Evolutionary conservation across 1,139 yeast genomes (phyloP).

Genomic region (Wickerhamomyces sp.): DNA sequence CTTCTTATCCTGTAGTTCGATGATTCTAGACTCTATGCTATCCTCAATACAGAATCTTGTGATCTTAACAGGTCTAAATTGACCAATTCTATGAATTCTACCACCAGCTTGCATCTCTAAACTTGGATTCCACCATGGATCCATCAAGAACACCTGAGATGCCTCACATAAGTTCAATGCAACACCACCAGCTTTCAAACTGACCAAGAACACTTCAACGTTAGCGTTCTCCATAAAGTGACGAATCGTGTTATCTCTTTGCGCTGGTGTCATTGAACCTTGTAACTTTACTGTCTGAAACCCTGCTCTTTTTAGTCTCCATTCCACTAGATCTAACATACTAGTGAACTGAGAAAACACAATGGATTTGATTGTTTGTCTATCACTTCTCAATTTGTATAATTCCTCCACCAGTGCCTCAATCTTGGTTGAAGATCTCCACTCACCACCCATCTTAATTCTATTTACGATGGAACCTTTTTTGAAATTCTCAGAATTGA

Average conservation of each 20-base stretch:
- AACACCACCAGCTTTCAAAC: conserved; percentile 97
- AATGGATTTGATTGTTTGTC: conserved; percentile 87
- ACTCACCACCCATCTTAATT: conserved; percentile 72
- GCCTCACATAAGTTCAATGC: conserved; percentile 96
- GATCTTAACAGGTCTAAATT: conserved; percentile 88
- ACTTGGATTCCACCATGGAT: conserved; percentile 99
- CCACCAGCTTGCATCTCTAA: conserved; percentile 99
- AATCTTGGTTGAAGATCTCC: conserved; percentile 84
- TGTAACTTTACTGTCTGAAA: conserved; percentile 89
- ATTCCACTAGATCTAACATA: conserved; percentile 91
- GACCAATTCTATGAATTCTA: conserved; percentile 96
- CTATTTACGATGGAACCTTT: conserved; percentile 87
- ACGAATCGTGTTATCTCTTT: conserved; percentile 84
- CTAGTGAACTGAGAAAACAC: conserved; percentile 96
- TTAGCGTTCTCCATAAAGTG: conserved; percentile 88
- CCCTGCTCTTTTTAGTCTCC: conserved; percentile 93
- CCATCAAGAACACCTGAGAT: conserved; percentile 88
- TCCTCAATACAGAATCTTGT: conserved; percentile 92
- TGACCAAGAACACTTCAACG: conserved; percentile 90
- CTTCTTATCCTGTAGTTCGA: conserved; percentile 93
- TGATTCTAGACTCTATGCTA: conserved; percentile 92
- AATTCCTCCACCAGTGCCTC: conserved; percentile 94
- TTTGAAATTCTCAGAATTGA: conserved; percentile 55
- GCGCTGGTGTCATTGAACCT: conserved; percentile 95
- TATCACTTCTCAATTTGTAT: conserved; percentile 78